These are phyloP conservation scores for Ceratocystis colombiana DNA, from an alignment of 2,329 filamentous ascomycete genomes.

Conservation along the genomic window DNA sequence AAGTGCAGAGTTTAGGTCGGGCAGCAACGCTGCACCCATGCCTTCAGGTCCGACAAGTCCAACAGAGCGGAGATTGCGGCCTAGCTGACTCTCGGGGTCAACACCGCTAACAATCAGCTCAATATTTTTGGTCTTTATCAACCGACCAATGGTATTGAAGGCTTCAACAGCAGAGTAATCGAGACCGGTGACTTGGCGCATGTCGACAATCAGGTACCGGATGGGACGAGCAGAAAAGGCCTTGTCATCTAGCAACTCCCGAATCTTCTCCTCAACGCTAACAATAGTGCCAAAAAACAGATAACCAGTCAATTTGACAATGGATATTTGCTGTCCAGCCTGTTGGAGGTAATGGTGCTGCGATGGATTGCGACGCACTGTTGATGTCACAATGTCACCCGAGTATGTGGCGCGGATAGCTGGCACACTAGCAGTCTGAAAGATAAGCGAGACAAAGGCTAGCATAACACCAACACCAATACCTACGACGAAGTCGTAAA, in stretches of 20 bases:
- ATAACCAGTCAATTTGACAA: constrained; percentile 86
- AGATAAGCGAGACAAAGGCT: constrained; percentile 80
- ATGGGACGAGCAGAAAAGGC: constrained; percentile 69
- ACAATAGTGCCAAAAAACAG: constrained; percentile 99
- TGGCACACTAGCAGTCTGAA: constrained; percentile 82
- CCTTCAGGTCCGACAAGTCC: constrained; percentile 61
- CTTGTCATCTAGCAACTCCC: constrained; percentile 70
- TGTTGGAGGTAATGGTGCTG: constrained; percentile 79
- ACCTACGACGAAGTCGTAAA: constrained; percentile 91
- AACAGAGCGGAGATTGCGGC: constrained; percentile 69
- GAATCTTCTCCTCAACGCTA: constrained; percentile 80
- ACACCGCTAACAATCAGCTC: constrained; percentile 76
- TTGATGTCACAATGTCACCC: constrained; percentile 80
- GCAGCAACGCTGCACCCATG: constrained; percentile 68
- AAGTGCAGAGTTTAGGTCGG: constrained; percentile 82
- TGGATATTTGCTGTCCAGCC: constrained; percentile 76
- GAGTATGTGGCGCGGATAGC: constrained; percentile 86
- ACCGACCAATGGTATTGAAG: constrained; percentile 81
- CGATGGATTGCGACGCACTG: constrained; percentile 79
- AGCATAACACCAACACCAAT: constrained; percentile 86
- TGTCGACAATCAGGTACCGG: constrained; percentile 78
- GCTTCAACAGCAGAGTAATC: constrained; percentile 96
- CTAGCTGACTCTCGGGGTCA: constrained; percentile 63
- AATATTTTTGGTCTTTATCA: constrained; percentile 67
- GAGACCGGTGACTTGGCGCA: constrained; percentile 79